Evolutionary conservation across 1,284 basidiomycete genomes (phyloP).

Genomic region (Amylostereum areolatum): DNA sequence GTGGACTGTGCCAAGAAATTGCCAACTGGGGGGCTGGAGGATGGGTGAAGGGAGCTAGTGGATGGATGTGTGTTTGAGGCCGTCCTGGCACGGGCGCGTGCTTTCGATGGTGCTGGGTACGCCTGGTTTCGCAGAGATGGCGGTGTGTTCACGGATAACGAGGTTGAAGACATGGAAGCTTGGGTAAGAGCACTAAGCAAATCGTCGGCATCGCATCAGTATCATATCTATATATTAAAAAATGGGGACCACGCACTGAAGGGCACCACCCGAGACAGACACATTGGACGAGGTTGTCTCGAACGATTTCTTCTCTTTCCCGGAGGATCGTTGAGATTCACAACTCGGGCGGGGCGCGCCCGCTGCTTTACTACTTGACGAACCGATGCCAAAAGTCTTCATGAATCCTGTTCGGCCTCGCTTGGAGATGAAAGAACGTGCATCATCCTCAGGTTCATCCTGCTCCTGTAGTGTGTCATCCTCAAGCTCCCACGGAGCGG

Average conservation of each 20-base stretch:
- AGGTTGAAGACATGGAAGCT: constrained; percentile 53
- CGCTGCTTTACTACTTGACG: constrained; percentile 26
- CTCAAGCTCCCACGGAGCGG: constrained; percentile 73
- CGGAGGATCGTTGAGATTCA: constrained; percentile 50
- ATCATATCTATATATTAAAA: neutral
- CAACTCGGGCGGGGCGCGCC: constrained; percentile 48
- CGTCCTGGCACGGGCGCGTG: too few species aligned
- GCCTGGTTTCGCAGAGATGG: constrained; percentile 15
- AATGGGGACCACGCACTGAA: constrained; percentile 45
- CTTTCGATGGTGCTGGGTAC: too few species aligned
- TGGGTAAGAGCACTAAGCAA: constrained; percentile 41
- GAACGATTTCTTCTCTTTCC: constrained; percentile 49
- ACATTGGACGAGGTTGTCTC: constrained; percentile 46
- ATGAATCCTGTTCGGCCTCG: constrained; percentile 27
- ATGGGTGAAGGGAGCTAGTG: constrained; percentile 3
- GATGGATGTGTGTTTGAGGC: too few species aligned
- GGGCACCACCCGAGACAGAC: constrained; percentile 41
- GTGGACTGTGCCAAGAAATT: constrained; percentile 15
- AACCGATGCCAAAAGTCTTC: constrained; percentile 35
- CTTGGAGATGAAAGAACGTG: constrained; percentile 20
- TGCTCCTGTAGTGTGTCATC: constrained; percentile 39
- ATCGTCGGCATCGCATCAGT: constrained; percentile 2
- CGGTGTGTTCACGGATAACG: constrained; percentile 27
- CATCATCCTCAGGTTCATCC: constrained; percentile 34
- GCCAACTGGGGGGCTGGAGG: constrained; percentile 10